phyloP scores from a whole-genome alignment of 352 stramenopile genomes.

The Globisporangium iwayamae region DNA sequence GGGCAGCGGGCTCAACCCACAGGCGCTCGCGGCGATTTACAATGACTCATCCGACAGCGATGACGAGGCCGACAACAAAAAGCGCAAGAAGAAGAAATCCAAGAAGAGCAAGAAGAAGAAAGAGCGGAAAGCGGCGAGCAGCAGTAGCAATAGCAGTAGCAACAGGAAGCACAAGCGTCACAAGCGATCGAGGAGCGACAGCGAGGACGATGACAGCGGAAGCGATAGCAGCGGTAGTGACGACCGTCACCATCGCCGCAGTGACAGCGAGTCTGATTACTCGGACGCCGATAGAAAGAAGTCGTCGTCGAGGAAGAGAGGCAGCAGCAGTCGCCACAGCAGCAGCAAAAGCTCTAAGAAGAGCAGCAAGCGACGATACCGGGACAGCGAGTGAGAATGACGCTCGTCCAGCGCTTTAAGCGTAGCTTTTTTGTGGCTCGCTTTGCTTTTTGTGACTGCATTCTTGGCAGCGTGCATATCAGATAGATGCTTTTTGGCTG shows the following conservation, averaged over 20 bases:
- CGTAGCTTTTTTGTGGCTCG: not conserved
- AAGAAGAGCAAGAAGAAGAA: slow-evolving; percentile 46
- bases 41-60: slow-evolving; percentile 31
- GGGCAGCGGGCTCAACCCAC: slow-evolving; percentile 61
- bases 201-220: slow-evolving; percentile 2
- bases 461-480: not conserved
- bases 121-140: slow-evolving; percentile 31
- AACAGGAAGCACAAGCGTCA: slow-evolving; percentile 18
- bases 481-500: not conserved
- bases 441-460: not conserved
- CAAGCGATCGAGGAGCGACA: slow-evolving; percentile 23
- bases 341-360: slow-evolving; percentile 14
- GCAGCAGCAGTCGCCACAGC: slow-evolving; percentile 6
- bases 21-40: slow-evolving; percentile 66
- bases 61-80: slow-evolving; percentile 24
- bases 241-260: not conserved
- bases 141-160: slow-evolving; percentile 7
- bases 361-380: slow-evolving; percentile 13
- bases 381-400: slow-evolving; percentile 11
- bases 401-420: too few relatives aligned
- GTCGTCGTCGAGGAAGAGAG: slow-evolving; percentile 22
- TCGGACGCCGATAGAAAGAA: slow-evolving; percentile 20
- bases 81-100: slow-evolving; percentile 21
- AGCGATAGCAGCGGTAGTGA: not conserved
- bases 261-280: slow-evolving; percentile 17